Base-by-base conservation (phyloP, 495 filamentous ascomycete species). In the Podospora conica region DNA sequence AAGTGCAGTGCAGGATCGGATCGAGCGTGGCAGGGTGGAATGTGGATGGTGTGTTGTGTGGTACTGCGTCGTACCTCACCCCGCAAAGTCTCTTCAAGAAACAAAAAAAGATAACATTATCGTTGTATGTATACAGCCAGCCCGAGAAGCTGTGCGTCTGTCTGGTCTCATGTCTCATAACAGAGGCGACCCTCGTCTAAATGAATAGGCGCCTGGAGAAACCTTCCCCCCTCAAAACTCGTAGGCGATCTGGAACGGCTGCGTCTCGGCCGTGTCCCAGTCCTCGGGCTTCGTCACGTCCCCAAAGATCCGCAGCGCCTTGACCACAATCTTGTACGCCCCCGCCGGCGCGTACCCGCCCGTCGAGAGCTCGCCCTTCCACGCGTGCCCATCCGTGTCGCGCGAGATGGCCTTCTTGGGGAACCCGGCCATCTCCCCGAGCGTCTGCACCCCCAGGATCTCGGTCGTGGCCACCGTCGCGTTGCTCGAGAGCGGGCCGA, bases 221-320 rank as follows among this genome's bases (percentile, higher is more conserved):
- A 12, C 10, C 15, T 10, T 18, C 15, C 15, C 6, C 2, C 25
- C 33, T 18, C n/a, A 48, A 48, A 48, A 48, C 40, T 48, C 60
- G 20, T 74, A 77, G n/a, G 65, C 53, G 21, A 79, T 63, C 8
- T 61, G 69, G 58, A 79, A 79, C 3, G 65, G 15, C 9, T 67
- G 66, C 5, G 77, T 69, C 55, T 74, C 71, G 21, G 64, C 63
- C 0, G 67, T 68, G 55, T 79, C 76, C 54, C 63, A 24, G 59
- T 58, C 61, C 69, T 61, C 4, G 57, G 55, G 18, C 21, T 60
- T 40, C 9, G 27, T 33, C 28, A 65, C 66, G 33, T 79, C 68
- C 4, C 77, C 77, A 20, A 75, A 77, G 55, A 79, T 74, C 28
- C 69, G 73, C 60, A 79, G 58, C 22, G 75, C 77, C 64, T 75